Conservation (phyloP, 2,329 filamentous ascomycete genomes). For the Venturia nashicola region DNA sequence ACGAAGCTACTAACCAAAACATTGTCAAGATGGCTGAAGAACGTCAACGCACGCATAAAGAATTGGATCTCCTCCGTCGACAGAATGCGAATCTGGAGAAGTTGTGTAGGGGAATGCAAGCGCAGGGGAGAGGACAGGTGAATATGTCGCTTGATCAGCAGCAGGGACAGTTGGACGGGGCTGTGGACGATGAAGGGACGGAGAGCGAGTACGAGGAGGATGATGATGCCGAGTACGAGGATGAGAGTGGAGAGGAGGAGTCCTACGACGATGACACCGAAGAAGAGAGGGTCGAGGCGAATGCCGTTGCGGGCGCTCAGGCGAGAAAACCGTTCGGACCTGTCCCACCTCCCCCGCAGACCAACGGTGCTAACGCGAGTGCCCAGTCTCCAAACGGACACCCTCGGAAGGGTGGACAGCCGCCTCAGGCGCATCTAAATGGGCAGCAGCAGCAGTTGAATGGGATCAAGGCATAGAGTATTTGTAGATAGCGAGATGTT, state of each 20-base stretch:
- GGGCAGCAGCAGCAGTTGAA: constrained; percentile 7
- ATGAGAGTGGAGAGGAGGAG: constrained; percentile 8
- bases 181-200: constrained; percentile 21
- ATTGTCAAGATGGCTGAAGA: constrained; percentile 97
- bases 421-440: neutral
- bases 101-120: constrained; percentile 93
- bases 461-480: constrained; percentile 7
- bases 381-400: neutral
- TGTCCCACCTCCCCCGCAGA: constrained; percentile 9
- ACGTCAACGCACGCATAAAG: constrained; percentile 61
- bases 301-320: neutral
- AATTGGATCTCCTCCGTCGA: constrained; percentile 67
- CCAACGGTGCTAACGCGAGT: neutral
- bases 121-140: constrained; percentile 71
- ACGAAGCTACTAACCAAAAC: constrained; percentile 85
- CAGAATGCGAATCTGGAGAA: constrained; percentile 87
- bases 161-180: constrained; percentile 29
- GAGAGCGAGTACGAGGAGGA: constrained; percentile 42
- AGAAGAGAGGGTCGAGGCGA: constrained; percentile 8
- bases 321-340: constrained; percentile 9
- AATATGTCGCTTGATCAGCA: constrained; percentile 37
- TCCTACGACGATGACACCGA: constrained; percentile 11
- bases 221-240: constrained; percentile 31
- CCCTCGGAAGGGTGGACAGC: neutral
- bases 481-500: neutral